Evolutionary conservation across 352 stramenopile genomes (phyloP), one percentile per base, ranked within the genome.

Genomic region (Pythium pyrilobum): DNA sequence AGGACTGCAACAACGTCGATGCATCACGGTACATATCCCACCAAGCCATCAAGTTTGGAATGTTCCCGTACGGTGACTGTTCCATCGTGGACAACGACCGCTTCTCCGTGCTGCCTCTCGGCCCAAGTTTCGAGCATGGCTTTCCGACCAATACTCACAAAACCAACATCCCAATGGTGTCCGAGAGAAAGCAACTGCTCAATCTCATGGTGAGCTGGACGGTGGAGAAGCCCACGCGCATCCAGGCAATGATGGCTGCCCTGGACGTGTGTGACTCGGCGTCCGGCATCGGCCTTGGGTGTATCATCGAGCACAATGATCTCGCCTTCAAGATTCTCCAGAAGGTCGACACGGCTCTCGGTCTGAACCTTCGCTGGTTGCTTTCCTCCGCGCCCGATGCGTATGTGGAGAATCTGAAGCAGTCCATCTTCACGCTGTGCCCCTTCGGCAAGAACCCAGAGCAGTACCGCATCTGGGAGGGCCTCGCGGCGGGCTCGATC

Each of bases 131-230:
- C 37, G 73, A 86, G 52, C 75, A 86, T 37, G 73, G 73, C 0
- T 86, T 84, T 48, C 75, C 75, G 0, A 59, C 74, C 6, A 86
- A 86, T 23, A 62, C 67, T 0, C 72, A 86, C 44, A 58, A 64
- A 15, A 72, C 59, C 4, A 13, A 25, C 15, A 57, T 69, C 11
- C 63, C 66, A 23, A 6, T 16, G 2, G 39, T 69, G 9, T 12
- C n/a, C 1, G 28, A 56, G 4, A 58, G 66, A 16, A 71, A 66
- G 39, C 74, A 71, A 13, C 40, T 86, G 38, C 55, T 86, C 7
- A 86, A 82, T 37, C 56, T 86, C 52, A 82, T 86, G 68, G 73
- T 84, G 43, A 86, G 75, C 59, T 86, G 71, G 72, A 84, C 75
- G 9, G 64, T 77, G 13, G 71, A 78, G 46, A 86, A 86, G 54